phyloP scores from a whole-genome alignment of 2,329 filamentous ascomycete genomes.

The Ascosphaera apis region DNA sequence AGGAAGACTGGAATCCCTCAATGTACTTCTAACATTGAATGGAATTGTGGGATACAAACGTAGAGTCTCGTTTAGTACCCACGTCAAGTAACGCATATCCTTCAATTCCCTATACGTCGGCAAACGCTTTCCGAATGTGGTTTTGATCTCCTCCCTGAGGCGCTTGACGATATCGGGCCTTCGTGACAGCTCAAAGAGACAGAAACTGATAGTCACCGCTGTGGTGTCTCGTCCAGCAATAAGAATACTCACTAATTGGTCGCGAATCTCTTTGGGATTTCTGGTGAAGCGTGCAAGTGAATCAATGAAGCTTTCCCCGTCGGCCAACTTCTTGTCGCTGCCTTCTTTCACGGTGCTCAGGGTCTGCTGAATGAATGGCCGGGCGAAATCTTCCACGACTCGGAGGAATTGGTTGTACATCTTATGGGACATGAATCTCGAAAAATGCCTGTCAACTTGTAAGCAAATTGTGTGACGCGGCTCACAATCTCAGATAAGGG shows the following conservation, averaged over 20 bases:
- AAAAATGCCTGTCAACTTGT: constrained; percentile 1
- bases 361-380: constrained; percentile 52
- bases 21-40: constrained; percentile 51
- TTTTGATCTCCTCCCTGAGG: constrained; percentile 49
- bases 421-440: constrained; percentile 33
- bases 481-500: not conserved
- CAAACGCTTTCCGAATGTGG: constrained; percentile 36
- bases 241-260: constrained; percentile 63
- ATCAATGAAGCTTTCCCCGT: constrained; percentile 67
- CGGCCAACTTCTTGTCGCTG: constrained; percentile 44
- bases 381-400: constrained; percentile 52
- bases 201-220: constrained; percentile 57
- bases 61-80: constrained; percentile 53
- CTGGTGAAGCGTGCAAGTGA: constrained; percentile 63
- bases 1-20: constrained; percentile 53
- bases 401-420: constrained; percentile 41
- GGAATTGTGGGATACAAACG: constrained; percentile 59
- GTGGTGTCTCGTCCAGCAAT: constrained; percentile 72
- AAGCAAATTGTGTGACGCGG: not conserved
- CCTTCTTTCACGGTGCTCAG: constrained; percentile 47
- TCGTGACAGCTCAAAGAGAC: constrained; percentile 57
- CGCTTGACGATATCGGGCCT: constrained; percentile 43
- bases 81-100: constrained; percentile 57
- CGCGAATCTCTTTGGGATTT: constrained; percentile 40
- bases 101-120: constrained; percentile 60